These are phyloP conservation scores for Dipteronia dyeriana DNA, from an alignment of 345 rosid species.

Conservation along the genomic window DNA sequence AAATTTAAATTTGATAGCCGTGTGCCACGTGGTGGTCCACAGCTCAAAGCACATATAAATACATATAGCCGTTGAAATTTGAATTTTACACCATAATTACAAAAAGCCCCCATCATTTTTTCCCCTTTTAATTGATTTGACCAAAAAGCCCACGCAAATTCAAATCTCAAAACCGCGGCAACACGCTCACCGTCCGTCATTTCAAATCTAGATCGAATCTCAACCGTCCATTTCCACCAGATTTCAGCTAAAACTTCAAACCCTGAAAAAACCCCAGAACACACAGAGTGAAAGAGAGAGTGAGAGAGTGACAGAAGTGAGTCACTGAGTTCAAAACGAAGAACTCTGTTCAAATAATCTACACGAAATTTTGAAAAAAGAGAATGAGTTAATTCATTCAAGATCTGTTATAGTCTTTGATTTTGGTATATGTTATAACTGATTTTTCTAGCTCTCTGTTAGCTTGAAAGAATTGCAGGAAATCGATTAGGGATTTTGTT, in stretches of 20 bases:
- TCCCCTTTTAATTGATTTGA: background rate
- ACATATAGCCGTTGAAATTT: conserved; percentile 34
- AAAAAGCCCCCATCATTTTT: background rate
- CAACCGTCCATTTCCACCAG: conserved; percentile 42
- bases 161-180: conserved; percentile 50
- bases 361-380: too few species aligned
- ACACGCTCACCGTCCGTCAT: conserved; percentile 9
- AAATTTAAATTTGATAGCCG: background rate
- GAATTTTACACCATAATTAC: background rate
- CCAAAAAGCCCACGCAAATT: conserved; percentile 35
- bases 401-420: background rate
- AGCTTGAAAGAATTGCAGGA: conserved; percentile 25
- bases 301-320: conserved; percentile 19
- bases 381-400: background rate
- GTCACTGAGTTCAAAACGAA: background rate
- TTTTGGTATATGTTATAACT: background rate
- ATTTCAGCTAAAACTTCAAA: conserved; percentile 1
- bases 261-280: conserved; percentile 6
- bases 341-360: too few species aligned
- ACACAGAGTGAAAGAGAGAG: conserved; percentile 12
- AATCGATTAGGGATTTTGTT: conserved; percentile 37
- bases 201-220: conserved; percentile 33
- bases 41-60: background rate
- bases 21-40: conserved; percentile 5
- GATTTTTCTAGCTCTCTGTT: conserved; percentile 4